Conservation (phyloP, 2,329 filamentous ascomycete species). For the Epichloe bromicola region DNA sequence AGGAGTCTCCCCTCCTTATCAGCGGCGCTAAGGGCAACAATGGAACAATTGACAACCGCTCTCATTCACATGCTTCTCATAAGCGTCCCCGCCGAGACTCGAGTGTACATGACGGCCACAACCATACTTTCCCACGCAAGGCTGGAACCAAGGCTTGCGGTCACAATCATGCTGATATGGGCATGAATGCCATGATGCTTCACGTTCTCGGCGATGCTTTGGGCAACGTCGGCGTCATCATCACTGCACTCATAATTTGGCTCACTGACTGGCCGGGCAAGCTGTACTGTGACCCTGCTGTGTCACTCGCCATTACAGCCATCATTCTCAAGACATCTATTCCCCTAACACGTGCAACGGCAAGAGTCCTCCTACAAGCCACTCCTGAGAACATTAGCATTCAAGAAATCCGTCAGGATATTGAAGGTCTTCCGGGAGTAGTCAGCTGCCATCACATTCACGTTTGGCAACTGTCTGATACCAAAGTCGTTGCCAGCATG, state of each 20-base stretch:
- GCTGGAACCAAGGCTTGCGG: constrained; percentile 48
- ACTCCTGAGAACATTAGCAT: constrained; percentile 81
- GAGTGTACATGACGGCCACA: constrained; percentile 56
- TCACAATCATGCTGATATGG: constrained; percentile 78
- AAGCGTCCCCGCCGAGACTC: constrained; percentile 31
- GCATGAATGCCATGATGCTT: constrained; percentile 78
- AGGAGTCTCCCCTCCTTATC: constrained; percentile 33
- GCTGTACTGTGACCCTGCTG: constrained; percentile 79
- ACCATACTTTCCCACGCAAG: constrained; percentile 65
- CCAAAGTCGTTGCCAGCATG: constrained; percentile 83
- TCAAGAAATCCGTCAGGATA: constrained; percentile 85
- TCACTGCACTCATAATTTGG: constrained; percentile 81
- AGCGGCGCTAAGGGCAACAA: constrained; percentile 15
- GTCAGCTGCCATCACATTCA: constrained; percentile 90
- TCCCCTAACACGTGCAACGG: constrained; percentile 65
- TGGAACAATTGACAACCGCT: constrained; percentile 16
- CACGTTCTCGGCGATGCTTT: constrained; percentile 73
- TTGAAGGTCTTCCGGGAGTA: constrained; percentile 71
- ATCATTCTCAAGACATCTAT: constrained; percentile 63
- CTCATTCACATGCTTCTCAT: constrained; percentile 10
- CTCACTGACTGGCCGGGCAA: constrained; percentile 69
- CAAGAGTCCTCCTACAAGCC: constrained; percentile 84
- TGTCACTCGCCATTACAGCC: constrained; percentile 86
- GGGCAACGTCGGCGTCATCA: constrained; percentile 76
- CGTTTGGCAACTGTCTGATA: constrained; percentile 94